Evolutionary conservation across 306 rosid genomes (phyloP), one percentile per base, ranked within the genome.

Genomic region (Begonia loranthoides): DNA sequence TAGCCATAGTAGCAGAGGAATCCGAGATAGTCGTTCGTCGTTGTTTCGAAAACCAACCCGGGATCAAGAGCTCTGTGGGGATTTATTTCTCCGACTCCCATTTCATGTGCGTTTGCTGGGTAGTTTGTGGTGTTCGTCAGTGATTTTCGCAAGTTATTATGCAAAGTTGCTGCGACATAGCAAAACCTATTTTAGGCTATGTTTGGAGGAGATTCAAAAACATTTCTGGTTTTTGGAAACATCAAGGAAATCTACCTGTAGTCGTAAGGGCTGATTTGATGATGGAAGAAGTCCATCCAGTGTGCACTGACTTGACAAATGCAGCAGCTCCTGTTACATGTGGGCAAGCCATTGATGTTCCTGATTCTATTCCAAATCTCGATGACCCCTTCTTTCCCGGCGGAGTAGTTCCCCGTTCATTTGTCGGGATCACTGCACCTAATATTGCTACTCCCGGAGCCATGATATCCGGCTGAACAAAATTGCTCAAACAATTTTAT

Each of bases 341-440:
- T 14, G 97, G 97, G 66, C 97, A 90, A 21, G 97, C 83, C 97
- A 90, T 90, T 10, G 97, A 90, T 21, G 97, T 90, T 14, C 97
- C 95, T 1, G 97, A 85, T 63, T 17, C 82, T 56, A 85, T 54
- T 45, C 64, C 71, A 76, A 72, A 90, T 14, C 50, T 33, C 47
- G 97, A 74, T 17, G 87, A 81, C 15, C 9, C 36, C 36, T 62
- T 82, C 62, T 70, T 57, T 38, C 87, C 87, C 6, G 66, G 11
- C 28, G 92, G 87, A 53, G 71, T 67, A 22, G 75, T 70, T 41
- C 84, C 87, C 9, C 69, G 65, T 41, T 82, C 95, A 11, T 53
- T 73, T 24, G 43, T 17, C n/a, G 97, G 95, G 60, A 66, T 52
- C 36, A 71, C 34, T 36, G 92, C 90, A 55, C 79, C 97, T 59